Evolutionary conservation across 306 rosid genomes (phyloP).

Genomic region (Benincasa hispida): DNA sequence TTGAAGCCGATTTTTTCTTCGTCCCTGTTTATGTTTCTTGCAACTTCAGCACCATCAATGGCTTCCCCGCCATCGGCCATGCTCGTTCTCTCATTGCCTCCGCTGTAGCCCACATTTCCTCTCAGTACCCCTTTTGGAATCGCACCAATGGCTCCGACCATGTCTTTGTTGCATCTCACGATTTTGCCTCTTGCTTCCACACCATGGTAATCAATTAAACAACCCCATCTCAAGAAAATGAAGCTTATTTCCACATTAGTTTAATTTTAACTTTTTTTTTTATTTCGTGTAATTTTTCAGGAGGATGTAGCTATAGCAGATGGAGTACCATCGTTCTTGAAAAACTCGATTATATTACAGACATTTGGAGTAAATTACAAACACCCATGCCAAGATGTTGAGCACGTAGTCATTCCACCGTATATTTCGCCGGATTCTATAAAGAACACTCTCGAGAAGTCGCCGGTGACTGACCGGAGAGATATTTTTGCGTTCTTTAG

Average conservation of each 20-base stretch:
- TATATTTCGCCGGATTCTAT: conserved; percentile 54
- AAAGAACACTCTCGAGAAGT: conserved; percentile 21
- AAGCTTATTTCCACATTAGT: background rate
- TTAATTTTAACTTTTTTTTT: background rate
- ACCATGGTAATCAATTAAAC: conserved; percentile 35
- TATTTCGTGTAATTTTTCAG: conserved; percentile 17
- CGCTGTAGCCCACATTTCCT: conserved; percentile 39
- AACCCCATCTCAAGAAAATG: background rate
- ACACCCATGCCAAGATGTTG: conserved; percentile 84
- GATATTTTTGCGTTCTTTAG: conserved; percentile 84
- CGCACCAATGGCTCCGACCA: conserved; percentile 71
- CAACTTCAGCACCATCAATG: conserved; percentile 74
- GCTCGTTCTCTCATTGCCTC: conserved; percentile 65
- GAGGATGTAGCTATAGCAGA: conserved; percentile 71
- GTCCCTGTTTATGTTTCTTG: conserved; percentile 91
- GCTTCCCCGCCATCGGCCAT: conserved; percentile 92
- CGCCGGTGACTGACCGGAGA: conserved; percentile 37
- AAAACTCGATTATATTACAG: conserved; percentile 66
- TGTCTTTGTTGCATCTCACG: conserved; percentile 86
- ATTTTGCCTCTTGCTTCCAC: conserved; percentile 84
- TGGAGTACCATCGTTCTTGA: conserved; percentile 63
- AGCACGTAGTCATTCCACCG: conserved; percentile 82
- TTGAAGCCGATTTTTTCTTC: conserved; percentile 70
- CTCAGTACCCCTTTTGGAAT: conserved; percentile 56
- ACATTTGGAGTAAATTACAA: conserved; percentile 60